Evolutionary conservation across 2,329 filamentous ascomycete genomes (phyloP).

Genomic region (Pseudogymnoascus sp.): DNA sequence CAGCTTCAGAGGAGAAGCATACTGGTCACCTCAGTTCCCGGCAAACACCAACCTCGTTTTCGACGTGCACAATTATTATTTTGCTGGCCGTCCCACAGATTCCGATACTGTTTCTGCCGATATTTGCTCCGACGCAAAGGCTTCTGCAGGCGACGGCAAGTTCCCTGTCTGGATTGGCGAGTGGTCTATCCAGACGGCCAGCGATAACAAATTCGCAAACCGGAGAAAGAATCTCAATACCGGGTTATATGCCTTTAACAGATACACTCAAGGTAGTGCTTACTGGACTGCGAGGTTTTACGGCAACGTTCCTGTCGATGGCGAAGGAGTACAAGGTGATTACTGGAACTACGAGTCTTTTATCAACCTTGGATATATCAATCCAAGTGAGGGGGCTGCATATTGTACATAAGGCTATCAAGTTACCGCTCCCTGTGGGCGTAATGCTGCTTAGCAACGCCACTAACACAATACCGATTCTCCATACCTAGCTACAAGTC

Average conservation of each 20-base stretch:
- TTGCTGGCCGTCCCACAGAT: conserved; percentile 23
- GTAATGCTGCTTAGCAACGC: neutral
- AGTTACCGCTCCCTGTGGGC: neutral
- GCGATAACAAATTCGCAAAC: conserved; percentile 28
- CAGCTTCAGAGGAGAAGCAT: conserved; percentile 24
- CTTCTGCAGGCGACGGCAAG: conserved; percentile 19
- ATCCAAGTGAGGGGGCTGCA: neutral
- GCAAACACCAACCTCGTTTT: conserved; percentile 27
- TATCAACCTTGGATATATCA: neutral
- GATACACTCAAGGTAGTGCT: conserved; percentile 27
- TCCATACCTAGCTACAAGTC: neutral
- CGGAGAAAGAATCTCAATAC: conserved; percentile 28
- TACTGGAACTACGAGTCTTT: conserved; percentile 14
- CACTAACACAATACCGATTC: neutral
- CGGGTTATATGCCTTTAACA: conserved; percentile 29
- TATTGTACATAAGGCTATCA: neutral
- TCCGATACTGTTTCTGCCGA: conserved; percentile 23
- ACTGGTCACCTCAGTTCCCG: conserved; percentile 26
- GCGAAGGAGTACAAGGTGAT: conserved; percentile 15
- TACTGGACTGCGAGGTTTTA: conserved; percentile 26
- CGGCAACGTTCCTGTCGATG: conserved; percentile 12
- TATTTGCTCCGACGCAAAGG: conserved; percentile 25
- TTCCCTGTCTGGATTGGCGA: conserved; percentile 31
- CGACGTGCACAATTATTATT: conserved; percentile 29
- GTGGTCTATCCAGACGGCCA: conserved; percentile 29